Percentiles rank a stretch among this genome's conserved stretches.
Conservation (phyloP, 1,284 basidiomycete genomes). For the Lignosus rhinocerotis region DNA sequence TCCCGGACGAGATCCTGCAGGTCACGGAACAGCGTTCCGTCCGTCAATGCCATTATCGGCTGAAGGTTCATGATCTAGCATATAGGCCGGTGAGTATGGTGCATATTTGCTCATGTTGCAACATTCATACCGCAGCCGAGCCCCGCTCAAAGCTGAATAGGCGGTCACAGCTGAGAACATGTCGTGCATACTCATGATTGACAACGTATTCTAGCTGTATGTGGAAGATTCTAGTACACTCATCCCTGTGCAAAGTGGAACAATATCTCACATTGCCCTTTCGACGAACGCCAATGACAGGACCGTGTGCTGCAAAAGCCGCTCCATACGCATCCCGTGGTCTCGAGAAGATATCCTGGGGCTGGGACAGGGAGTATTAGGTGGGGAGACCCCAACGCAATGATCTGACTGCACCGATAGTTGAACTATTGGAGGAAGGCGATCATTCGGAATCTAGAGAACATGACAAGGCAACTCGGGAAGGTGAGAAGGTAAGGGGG, state of each 20-base stretch:
- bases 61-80: slow-evolving; percentile 29
- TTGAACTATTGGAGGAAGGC: slow-evolving; percentile 22
- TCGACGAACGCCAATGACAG: slow-evolving; percentile 36
- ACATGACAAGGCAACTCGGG: neutral
- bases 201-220: slow-evolving; percentile 38
- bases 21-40: slow-evolving; percentile 25
- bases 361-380: slow-evolving; percentile 11
- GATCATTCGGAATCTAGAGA: slow-evolving; percentile 17
- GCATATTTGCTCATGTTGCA: slow-evolving; percentile 1
- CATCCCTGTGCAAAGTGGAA: neutral
- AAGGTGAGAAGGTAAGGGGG: neutral
- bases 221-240: neutral
- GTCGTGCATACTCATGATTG: slow-evolving; percentile 28
- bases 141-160: slow-evolving; percentile 38
- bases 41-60: slow-evolving; percentile 27
- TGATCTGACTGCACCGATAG: slow-evolving; percentile 13
- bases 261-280: slow-evolving; percentile 31
- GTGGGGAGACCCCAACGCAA: neutral
- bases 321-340: slow-evolving; percentile 35
- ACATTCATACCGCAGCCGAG: slow-evolving; percentile 30
- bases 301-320: slow-evolving; percentile 32
- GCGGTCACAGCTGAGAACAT: slow-evolving; percentile 33
- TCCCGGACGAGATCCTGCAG: slow-evolving; percentile 27
- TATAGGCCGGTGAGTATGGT: neutral
- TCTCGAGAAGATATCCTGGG: slow-evolving; percentile 32